A percentile compares a stretch with the other conserved stretches of the same genome.
phyloP scores from a whole-genome alignment of 1,284 basidiomycete genomes.

The Ganoderma resinaceum region DNA sequence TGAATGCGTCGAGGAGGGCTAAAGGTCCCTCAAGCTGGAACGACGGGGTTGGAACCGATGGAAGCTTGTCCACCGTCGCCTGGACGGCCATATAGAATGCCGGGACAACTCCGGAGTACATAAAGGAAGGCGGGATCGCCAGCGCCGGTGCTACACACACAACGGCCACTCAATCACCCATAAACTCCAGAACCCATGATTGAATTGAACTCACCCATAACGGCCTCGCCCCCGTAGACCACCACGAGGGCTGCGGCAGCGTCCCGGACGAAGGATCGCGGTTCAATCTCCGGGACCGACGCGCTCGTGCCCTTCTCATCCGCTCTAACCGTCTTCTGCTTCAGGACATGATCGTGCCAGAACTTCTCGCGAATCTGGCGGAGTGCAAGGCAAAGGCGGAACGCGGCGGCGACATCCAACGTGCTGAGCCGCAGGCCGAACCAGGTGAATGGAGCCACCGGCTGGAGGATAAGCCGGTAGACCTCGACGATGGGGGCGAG shows the following conservation, averaged over 20 bases:
- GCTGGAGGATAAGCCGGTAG: slow-evolving; percentile 61
- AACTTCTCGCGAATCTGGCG: slow-evolving; percentile 68
- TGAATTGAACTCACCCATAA: slow-evolving; percentile 53
- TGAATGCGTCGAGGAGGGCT: slow-evolving; percentile 70
- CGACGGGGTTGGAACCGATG: slow-evolving; percentile 57
- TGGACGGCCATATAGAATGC: slow-evolving; percentile 61
- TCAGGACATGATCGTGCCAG: slow-evolving; percentile 49
- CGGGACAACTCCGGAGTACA: slow-evolving; percentile 67
- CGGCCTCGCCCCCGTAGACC: slow-evolving; percentile 77
- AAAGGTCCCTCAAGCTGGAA: slow-evolving; percentile 67
- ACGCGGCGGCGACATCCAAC: slow-evolving; percentile 68
- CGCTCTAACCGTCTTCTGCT: slow-evolving; percentile 24
- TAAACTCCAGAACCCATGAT: background rate
- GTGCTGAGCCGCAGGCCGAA: slow-evolving; percentile 64
- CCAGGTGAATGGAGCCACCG: slow-evolving; percentile 74
- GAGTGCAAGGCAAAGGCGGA: slow-evolving; percentile 71
- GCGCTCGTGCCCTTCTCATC: slow-evolving; percentile 24
- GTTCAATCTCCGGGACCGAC: slow-evolving; percentile 46
- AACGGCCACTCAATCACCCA: background rate
- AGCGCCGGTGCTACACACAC: slow-evolving; percentile 61
- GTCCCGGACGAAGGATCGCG: slow-evolving; percentile 63
- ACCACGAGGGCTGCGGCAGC: slow-evolving; percentile 64
- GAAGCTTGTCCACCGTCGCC: slow-evolving; percentile 65
- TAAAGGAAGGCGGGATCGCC: slow-evolving; percentile 71
- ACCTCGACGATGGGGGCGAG: slow-evolving; percentile 55